phyloP scores from a whole-genome alignment of 2,329 filamentous ascomycete species.

The Penicillium sp. region DNA sequence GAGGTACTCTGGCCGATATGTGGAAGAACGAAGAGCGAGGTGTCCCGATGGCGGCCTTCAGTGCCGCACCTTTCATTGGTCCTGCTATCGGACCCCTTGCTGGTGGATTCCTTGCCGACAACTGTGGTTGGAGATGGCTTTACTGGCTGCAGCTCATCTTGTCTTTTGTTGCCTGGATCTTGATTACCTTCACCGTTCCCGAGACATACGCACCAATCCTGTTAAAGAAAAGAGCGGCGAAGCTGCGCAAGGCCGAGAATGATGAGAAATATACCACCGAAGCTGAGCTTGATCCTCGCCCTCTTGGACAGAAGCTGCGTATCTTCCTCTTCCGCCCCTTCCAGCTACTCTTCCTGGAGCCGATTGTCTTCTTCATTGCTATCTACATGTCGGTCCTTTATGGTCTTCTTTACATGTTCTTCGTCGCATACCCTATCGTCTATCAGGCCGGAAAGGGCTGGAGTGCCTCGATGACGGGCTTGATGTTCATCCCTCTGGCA shows the following conservation, averaged over 20 bases:
- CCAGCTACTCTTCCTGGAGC: slow-evolving; percentile 79
- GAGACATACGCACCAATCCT: slow-evolving; percentile 86
- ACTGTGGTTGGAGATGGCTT: slow-evolving; percentile 75
- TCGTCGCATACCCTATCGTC: slow-evolving; percentile 57
- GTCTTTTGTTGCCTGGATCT: slow-evolving; percentile 65
- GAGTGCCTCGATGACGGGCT: slow-evolving; percentile 68
- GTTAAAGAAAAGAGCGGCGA: slow-evolving; percentile 67
- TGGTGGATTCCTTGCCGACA: slow-evolving; percentile 73
- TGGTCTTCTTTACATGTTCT: slow-evolving; percentile 55
- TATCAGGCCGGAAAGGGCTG: slow-evolving; percentile 81
- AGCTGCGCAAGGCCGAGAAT: slow-evolving; percentile 69
- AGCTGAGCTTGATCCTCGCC: slow-evolving; percentile 72
- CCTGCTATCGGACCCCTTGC: slow-evolving; percentile 75
- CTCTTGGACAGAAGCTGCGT: slow-evolving; percentile 66
- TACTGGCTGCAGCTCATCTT: slow-evolving; percentile 87
- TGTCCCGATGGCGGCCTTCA: slow-evolving; percentile 84
- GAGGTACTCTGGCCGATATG: slow-evolving; percentile 79
- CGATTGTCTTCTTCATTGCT: slow-evolving; percentile 80
- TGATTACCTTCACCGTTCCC: slow-evolving; percentile 85
- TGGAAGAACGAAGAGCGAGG: slow-evolving; percentile 82
- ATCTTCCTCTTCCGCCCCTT: slow-evolving; percentile 81
- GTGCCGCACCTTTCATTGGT: slow-evolving; percentile 78
- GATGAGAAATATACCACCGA: slow-evolving; percentile 72
- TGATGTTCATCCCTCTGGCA: slow-evolving; percentile 85
- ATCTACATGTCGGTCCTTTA: slow-evolving; percentile 80